Conservation (phyloP, 345 rosid genomes). For the Lenwebbia sp. region DNA sequence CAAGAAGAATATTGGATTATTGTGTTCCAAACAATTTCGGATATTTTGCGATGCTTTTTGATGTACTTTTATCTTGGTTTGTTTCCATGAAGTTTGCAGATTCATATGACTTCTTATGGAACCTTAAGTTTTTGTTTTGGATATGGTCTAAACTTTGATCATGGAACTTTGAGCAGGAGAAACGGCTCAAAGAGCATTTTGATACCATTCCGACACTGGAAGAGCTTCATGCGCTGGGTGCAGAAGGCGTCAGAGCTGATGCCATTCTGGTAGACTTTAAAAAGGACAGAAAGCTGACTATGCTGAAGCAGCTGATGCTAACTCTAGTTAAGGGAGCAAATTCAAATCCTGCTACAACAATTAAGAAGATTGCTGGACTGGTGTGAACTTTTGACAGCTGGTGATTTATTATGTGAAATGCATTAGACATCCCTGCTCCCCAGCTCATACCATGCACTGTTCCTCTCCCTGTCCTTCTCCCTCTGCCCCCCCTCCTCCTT, state of each 20-base stretch:
- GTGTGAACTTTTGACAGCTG: constrained; percentile 28
- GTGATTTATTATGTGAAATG: background rate
- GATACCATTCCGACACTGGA: constrained; percentile 68
- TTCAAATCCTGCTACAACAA: constrained; percentile 78
- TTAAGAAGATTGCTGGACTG: constrained; percentile 93
- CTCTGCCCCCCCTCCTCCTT: background rate
- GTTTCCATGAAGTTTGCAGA: background rate
- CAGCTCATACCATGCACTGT: background rate
- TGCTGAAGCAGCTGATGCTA: constrained; percentile 72
- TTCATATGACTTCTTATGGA: background rate
- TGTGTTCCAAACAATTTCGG: background rate
- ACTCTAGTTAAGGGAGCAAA: constrained; percentile 75
- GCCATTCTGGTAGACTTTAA: constrained; percentile 72
- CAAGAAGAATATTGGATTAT: background rate
- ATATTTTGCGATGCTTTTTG: background rate
- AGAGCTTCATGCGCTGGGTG: constrained; percentile 77
- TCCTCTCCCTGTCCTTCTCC: background rate
- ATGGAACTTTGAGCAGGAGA: constrained; percentile 39
- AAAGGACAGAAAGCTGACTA: constrained; percentile 81
- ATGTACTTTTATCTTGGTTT: background rate
- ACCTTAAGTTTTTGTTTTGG: background rate
- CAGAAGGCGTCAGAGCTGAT: constrained; percentile 64
- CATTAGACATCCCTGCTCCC: background rate
- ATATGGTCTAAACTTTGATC: background rate
- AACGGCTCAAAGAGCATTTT: constrained; percentile 69